A percentile compares a stretch with the other conserved stretches of the same genome.
These are phyloP conservation scores for Solanum peruvianum DNA, from an alignment of 257 asterid species.

Conservation along the genomic window DNA sequence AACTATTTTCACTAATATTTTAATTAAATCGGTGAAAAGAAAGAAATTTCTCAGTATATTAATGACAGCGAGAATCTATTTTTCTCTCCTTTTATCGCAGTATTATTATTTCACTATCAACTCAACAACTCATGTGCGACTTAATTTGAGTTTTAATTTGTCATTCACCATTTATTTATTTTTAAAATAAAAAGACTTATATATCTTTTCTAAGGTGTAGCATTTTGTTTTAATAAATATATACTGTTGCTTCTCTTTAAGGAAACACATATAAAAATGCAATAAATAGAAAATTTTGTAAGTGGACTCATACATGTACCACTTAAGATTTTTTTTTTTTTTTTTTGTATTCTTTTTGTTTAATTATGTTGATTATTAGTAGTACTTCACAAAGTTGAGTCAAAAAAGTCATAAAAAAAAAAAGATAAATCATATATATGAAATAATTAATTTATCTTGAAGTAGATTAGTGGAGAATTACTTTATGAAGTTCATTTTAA, in stretches of 20 bases:
- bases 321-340: background rate
- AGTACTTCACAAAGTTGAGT: background rate
- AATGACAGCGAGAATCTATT: background rate
- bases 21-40: background rate
- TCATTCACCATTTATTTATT: too few species aligned
- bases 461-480: background rate
- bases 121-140: accelerated
- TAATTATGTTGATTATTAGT: background rate
- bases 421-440: background rate
- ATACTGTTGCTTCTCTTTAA: background rate
- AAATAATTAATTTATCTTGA: background rate
- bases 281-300: background rate
- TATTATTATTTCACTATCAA: too few species aligned
- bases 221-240: background rate
- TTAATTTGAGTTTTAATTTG: too few species aligned
- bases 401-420: background rate
- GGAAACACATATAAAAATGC: background rate
- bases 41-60: background rate
- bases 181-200: too few species aligned
- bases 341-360: background rate
- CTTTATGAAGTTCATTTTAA: background rate
- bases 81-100: background rate
- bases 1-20: background rate
- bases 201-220: too few species aligned
- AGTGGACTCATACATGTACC: background rate